Evolutionary conservation across 1,284 basidiomycete species (phyloP).

Genomic region (Naganishia sp.): DNA sequence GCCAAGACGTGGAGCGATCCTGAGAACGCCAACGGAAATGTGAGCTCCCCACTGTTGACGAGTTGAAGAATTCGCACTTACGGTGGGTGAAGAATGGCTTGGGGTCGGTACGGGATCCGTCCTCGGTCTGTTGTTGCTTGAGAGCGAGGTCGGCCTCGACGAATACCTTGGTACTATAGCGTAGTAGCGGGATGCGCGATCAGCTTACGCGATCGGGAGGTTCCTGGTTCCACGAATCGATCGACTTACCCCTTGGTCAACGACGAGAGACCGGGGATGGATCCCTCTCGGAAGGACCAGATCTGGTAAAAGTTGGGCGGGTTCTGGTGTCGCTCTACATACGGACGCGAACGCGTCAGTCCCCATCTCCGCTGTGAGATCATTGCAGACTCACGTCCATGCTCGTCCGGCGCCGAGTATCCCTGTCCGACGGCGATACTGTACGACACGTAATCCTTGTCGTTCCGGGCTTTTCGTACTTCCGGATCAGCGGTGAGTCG

Average conservation of each 20-base stretch:
- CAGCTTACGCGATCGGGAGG: neutral
- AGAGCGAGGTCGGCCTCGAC: conserved; percentile 23
- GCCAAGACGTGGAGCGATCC: conserved; percentile 20
- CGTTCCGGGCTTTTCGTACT: conserved; percentile 64
- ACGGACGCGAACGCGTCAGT: conserved; percentile 2
- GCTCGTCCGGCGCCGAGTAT: conserved; percentile 15
- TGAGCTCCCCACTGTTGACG: too few relatives aligned
- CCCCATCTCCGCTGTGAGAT: neutral
- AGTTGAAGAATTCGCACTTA: neutral
- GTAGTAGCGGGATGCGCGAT: neutral
- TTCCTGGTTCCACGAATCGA: neutral
- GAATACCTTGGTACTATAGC: conserved; percentile 16
- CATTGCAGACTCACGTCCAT: conserved; percentile 5
- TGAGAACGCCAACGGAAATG: neutral
- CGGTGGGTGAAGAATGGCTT: conserved; percentile 24
- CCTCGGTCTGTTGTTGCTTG: conserved; percentile 14
- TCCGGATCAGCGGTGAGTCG: conserved; percentile 70
- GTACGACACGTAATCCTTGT: conserved; percentile 73
- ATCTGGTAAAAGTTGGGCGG: conserved; percentile 23
- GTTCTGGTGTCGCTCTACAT: conserved; percentile 13
- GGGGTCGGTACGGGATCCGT: conserved; percentile 12
- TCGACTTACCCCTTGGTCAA: conserved; percentile 22
- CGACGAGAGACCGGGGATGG: neutral
- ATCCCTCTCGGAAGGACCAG: conserved; percentile 22
- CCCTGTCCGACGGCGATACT: conserved; percentile 45